These are phyloP conservation scores for Aspergillus japonicus DNA, from an alignment of 2,329 filamentous ascomycete species.

Conservation along the genomic window DNA sequence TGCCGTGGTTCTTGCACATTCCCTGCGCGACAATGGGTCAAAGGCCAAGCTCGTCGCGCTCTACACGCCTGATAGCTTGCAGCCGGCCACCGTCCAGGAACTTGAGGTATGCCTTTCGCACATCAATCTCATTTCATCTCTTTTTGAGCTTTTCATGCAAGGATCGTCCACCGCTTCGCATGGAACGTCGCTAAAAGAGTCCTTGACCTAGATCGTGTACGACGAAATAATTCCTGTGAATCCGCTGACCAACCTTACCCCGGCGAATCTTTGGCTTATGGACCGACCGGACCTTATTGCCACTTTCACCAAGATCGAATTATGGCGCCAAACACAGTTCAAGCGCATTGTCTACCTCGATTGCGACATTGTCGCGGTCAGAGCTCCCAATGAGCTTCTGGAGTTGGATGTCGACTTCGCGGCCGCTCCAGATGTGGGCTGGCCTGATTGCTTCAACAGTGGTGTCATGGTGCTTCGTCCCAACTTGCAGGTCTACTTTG, in stretches of 20 bases:
- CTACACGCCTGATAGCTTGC: slow-evolving; percentile 77
- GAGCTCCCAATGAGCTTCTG: slow-evolving; percentile 92
- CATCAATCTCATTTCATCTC: neutral
- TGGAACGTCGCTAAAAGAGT: neutral
- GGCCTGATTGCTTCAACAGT: slow-evolving; percentile 98
- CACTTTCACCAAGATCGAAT: slow-evolving; percentile 91
- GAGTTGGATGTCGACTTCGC: slow-evolving; percentile 61
- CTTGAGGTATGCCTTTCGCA: slow-evolving; percentile 59
- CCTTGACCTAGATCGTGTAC: slow-evolving; percentile 65
- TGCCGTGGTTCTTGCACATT: slow-evolving; percentile 90
- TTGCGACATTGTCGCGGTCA: slow-evolving; percentile 85
- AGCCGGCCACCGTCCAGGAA: slow-evolving; percentile 70
- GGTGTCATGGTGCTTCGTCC: slow-evolving; percentile 91
- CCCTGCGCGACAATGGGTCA: slow-evolving; percentile 84
- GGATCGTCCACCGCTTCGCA: neutral
- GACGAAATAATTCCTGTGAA: slow-evolving; percentile 85
- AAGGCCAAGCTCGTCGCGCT: slow-evolving; percentile 81
- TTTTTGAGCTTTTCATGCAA: neutral
- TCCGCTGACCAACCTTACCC: slow-evolving; percentile 71
- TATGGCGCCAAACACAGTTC: slow-evolving; percentile 91
- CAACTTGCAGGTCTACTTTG: slow-evolving; percentile 82
- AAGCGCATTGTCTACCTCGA: slow-evolving; percentile 92
- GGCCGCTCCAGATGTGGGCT: slow-evolving; percentile 90
- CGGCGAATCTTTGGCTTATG: slow-evolving; percentile 87
- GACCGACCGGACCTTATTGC: slow-evolving; percentile 84